Evolutionary conservation across 169 alveolate species (phyloP).

Genomic region (Plasmodium coatneyi): DNA sequence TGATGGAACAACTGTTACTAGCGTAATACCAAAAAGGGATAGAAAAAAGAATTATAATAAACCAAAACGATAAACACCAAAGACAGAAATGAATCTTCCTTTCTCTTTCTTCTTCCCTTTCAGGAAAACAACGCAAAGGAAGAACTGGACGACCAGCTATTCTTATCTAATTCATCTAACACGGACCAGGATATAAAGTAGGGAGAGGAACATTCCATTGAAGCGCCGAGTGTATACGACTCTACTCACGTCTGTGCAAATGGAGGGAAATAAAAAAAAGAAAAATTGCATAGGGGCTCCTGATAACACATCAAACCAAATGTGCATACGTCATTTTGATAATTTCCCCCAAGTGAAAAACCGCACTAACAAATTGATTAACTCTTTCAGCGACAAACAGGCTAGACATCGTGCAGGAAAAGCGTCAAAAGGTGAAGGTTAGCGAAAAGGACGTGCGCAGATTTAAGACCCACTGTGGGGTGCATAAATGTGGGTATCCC

Average conservation of each 20-base stretch:
- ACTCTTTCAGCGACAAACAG: slow-evolving; percentile 15
- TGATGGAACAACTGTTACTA: background rate
- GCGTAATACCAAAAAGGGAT: background rate
- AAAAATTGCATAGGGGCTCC: background rate
- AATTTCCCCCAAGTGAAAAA: background rate
- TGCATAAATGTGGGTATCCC: background rate
- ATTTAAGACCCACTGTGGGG: background rate
- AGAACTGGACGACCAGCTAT: background rate
- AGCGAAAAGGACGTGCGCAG: background rate
- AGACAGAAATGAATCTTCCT: background rate
- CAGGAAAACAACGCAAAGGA: slow-evolving; percentile 21
- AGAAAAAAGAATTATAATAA: background rate
- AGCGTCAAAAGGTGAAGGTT: slow-evolving; percentile 38
- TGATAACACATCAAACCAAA: background rate
- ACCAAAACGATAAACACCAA: background rate
- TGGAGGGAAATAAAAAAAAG: background rate
- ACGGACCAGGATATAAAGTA: slow-evolving; percentile 14
- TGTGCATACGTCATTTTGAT: background rate
- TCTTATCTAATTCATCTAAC: background rate
- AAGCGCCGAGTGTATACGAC: background rate
- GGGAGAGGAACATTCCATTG: background rate
- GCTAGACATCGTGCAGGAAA: slow-evolving; percentile 4
- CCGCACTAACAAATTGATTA: background rate
- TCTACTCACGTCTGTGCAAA: background rate
- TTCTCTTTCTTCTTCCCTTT: background rate